Conservation (phyloP, 768 basidiomycete species). For the Mrakia frigida region DNA sequence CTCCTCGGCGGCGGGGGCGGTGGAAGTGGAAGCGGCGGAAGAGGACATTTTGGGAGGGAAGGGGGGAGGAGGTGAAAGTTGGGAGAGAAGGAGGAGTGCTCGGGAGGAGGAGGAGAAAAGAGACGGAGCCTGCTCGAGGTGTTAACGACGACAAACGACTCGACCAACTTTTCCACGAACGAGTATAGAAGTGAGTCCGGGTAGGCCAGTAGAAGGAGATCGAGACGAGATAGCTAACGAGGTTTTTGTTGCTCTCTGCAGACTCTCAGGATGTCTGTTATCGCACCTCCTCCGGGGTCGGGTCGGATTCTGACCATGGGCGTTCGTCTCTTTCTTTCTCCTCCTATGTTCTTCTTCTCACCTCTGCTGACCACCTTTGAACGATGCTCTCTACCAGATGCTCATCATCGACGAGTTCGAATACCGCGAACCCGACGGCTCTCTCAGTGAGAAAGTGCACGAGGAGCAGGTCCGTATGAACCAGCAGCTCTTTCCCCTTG, state of each 20-base stretch:
- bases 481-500: not conserved
- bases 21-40: constrained; percentile 10
- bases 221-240: not conserved
- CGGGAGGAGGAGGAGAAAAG: not conserved
- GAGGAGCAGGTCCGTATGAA: constrained; percentile 52
- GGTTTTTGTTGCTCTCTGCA: not conserved
- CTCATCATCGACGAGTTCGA: constrained; percentile 84
- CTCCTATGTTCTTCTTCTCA: no score
- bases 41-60: constrained; percentile 18
- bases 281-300: not conserved
- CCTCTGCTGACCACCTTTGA: not conserved
- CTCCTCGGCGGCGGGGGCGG: constrained; percentile 12
- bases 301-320: constrained; percentile 23
- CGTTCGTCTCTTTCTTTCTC: not conserved
- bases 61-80: constrained; percentile 7
- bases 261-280: not conserved
- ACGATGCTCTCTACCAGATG: constrained; percentile 57
- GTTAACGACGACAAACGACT: no score
- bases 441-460: constrained; percentile 50
- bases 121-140: no score
- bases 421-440: constrained; percentile 57
- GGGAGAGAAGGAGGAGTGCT: not conserved
- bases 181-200: not conserved
- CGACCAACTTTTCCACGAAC: no score
- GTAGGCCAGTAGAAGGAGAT: not conserved